Evolutionary conservation across 768 basidiomycete species (phyloP), one percentile per base, ranked within the genome.

Genomic region (Suillus discolor): DNA sequence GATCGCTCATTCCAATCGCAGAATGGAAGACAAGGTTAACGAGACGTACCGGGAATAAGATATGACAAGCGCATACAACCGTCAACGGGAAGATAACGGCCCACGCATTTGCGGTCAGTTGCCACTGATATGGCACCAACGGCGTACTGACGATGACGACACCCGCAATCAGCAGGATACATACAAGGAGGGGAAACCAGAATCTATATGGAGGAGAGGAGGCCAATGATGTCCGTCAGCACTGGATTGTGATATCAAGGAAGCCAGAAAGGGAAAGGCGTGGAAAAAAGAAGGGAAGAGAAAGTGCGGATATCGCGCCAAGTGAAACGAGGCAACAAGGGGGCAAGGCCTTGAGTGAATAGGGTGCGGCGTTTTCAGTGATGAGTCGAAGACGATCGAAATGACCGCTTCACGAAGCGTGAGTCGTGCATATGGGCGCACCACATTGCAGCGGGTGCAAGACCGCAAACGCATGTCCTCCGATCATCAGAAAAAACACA

Each of bases 31-130:
- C 9, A 54, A 51, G 13, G 2, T 38, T 38, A 66, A 57, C n/a
- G 78, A 57, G 36, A 78, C 88, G 73, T 74, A 91, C 89, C 18
- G 93, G 94, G 81, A 89, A 93, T 13, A 93, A 78, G 11, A 93
- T 81, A 71, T 93, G 92, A 55, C 89, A 86, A 23, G 81, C 78
- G 9, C 85, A 83, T 12, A 86, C 87, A 65, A 92, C 81, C 87
- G 85, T 85, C 51, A 95, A 83, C 2, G 94, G 94, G 20, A 94
- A 75, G 57, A 91, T 89, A 53, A 94, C 87, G 34, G 90, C 89
- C 89, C 93, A 91, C 16, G 79, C 75, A 1, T 82, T 82, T 36
- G 83, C 83, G 55, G 70, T 71, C 4, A 96, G 85, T 68, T 82
- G 83, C 88, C 91, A 96, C 34, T 80, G 87, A 9, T 79, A 71